These are phyloP conservation scores for Diaporthe ampelina DNA, from an alignment of 2,329 filamentous ascomycete genomes.

Conservation along the genomic window DNA sequence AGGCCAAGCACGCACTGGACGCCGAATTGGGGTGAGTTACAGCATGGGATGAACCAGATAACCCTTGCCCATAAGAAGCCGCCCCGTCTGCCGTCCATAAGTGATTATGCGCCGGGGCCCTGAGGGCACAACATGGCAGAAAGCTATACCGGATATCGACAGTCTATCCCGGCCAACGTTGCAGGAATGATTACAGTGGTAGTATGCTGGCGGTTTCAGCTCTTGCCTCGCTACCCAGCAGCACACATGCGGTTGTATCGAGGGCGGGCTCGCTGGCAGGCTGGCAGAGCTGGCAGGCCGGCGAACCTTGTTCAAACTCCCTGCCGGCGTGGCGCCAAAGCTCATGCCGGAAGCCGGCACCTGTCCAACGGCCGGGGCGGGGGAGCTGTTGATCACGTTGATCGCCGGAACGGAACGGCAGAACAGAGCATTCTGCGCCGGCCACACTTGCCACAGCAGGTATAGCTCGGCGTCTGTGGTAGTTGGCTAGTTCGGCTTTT, in stretches of 20 bases:
- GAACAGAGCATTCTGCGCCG: background rate
- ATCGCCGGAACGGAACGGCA: slow-evolving; percentile 19
- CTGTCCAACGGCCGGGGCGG: slow-evolving; percentile 10
- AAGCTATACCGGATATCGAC: background rate
- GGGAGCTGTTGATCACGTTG: background rate
- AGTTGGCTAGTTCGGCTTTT: background rate
- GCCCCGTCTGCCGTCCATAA: slow-evolving; percentile 6
- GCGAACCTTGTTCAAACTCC: background rate
- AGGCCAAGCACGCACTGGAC: background rate
- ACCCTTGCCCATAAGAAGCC: slow-evolving; percentile 1
- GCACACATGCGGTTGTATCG: background rate
- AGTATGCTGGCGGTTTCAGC: slow-evolving; percentile 11
- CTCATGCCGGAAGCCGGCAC: slow-evolving; percentile 2
- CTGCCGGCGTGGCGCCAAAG: background rate
- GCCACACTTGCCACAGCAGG: slow-evolving; percentile 8
- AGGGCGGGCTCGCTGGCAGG: too few species aligned
- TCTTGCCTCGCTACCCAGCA: background rate
- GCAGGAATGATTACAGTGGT: background rate
- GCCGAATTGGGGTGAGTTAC: background rate
- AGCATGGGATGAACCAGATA: background rate
- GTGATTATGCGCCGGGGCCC: background rate
- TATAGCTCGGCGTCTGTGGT: slow-evolving; percentile 6
- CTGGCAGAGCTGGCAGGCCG: background rate
- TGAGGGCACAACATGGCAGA: background rate
- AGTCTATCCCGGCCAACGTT: background rate